phyloP scores from a whole-genome alignment of 805 yeast species.

The Ogataea henricii region DNA sequence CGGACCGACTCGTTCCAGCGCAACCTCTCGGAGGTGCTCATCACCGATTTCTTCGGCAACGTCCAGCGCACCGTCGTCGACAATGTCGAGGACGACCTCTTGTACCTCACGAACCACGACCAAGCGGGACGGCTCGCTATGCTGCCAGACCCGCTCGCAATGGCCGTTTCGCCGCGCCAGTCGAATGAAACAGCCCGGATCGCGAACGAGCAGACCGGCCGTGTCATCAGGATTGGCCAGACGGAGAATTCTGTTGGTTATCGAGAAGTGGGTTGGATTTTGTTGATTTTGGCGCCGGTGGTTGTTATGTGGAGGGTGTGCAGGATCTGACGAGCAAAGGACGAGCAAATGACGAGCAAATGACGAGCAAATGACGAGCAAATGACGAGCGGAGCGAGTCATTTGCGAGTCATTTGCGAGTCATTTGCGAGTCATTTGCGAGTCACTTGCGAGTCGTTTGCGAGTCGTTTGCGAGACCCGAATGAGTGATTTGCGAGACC shows the following conservation, averaged over 20 bases:
- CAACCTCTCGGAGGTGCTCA: constrained; percentile 63
- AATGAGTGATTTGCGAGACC: no score
- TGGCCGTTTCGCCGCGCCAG: no score
- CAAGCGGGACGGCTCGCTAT: constrained; percentile 24
- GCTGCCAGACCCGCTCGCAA: no score
- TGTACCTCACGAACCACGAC: constrained; percentile 40
- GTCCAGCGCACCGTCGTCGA: constrained; percentile 73
- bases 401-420: no score
- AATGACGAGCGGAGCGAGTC: no score
- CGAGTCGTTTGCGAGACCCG: no score
- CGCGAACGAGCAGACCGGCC: background rate
- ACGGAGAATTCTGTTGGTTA: background rate
- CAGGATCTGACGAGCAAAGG: background rate
- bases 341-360: background rate
- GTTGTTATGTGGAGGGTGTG: background rate
- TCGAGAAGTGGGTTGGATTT: background rate
- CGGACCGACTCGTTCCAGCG: constrained; percentile 76
- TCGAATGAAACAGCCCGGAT: background rate
- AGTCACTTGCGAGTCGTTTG: no score
- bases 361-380: no score
- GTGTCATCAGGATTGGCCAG: background rate
- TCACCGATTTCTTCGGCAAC: constrained; percentile 94
- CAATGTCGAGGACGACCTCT: constrained; percentile 51
- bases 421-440: no score
- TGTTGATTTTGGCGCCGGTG: background rate